A percentile compares a stretch with the other conserved stretches of the same genome.
Conservation (phyloP, 805 yeast genomes). For the Candida anglica region DNA sequence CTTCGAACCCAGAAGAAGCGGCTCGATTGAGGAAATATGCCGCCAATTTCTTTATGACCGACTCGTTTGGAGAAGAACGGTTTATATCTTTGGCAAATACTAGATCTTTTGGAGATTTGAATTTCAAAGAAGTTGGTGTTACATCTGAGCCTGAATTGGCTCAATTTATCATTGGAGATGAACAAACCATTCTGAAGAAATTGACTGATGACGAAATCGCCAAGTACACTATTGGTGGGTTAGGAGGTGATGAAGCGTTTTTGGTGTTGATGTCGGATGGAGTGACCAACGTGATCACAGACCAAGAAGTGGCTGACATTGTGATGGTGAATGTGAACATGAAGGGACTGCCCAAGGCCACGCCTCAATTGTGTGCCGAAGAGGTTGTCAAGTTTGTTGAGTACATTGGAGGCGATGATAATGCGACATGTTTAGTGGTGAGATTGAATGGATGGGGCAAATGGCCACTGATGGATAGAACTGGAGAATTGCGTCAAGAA, state of each 20-base stretch:
- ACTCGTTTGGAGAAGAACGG: conserved; percentile 90
- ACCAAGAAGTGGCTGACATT: conserved; percentile 89
- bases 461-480: conserved; percentile 82
- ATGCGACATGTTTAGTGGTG: conserved; percentile 87
- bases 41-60: conserved; percentile 65
- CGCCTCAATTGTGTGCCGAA: conserved; percentile 81
- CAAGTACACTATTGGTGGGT: conserved; percentile 32
- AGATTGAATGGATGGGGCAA: conserved; percentile 89
- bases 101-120: conserved; percentile 85
- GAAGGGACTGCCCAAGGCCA: conserved; percentile 64
- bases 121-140: conserved; percentile 78
- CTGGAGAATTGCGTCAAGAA: conserved; percentile 77
- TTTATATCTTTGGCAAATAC: conserved; percentile 86
- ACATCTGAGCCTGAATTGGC: conserved; percentile 89
- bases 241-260: conserved; percentile 87
- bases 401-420: conserved; percentile 88
- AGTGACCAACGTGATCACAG: conserved; percentile 71
- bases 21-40: conserved; percentile 63
- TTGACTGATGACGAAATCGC: conserved; percentile 36
- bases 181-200: conserved; percentile 24
- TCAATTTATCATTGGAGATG: conserved; percentile 64
- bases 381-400: conserved; percentile 83
- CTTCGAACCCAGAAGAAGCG: conserved; percentile 76
- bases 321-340: conserved; percentile 64
- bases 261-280: conserved; percentile 86